Evolutionary conservation across 202 grass and related monocot species (phyloP), one percentile per base, ranked within the genome.

Genomic region (Zoysia matrella): DNA sequence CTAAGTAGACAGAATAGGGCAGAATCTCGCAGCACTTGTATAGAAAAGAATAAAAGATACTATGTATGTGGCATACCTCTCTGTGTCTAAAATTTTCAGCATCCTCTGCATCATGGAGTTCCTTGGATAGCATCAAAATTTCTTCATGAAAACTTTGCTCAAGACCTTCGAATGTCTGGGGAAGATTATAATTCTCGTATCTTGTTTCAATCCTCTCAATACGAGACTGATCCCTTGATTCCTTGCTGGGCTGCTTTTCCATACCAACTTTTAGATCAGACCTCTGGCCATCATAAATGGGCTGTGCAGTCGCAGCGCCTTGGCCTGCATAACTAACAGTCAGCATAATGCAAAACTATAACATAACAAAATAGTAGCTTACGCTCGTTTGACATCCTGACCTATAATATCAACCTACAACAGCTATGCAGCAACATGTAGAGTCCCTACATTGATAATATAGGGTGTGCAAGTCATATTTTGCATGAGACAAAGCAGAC

Each of bases 91-190:
- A 78, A 74, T 92, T 85, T 93, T 99, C 97, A 36, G 75, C 83
- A 92, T 94, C 89, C 81, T 99, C 91, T 55, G 91, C 89, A 71
- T 90, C 89, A 49, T 94, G 85, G 41, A 92, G 85, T 89, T 99
- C 97, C 88, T 99, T 96, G 7, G 90, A 68, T 81, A 99, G 75
- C 51, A 82, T 87, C 48, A 84, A 36, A 96, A 22, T 70, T 62
- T 99, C 97, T 83, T 96, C 83, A 83, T 85, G 73, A 84, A 99
- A 99, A 82, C 78, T 96, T 76, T 99, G 72, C 78, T 99, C 93
- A 18, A 99, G 85, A 77, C 67, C 83, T 88, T 96, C 97, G 84
- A 94, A 92, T 71, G 97, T 96, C 50, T 65, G 87, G 22, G 89
- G 91, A 82, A 85, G 64, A 85, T 72, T 82, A 70, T 76, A 90